A percentile compares a stretch with the other conserved stretches of the same genome.
These are phyloP conservation scores for Calocybe gambosa DNA, from an alignment of 1,284 basidiomycete species.

Conservation along the genomic window DNA sequence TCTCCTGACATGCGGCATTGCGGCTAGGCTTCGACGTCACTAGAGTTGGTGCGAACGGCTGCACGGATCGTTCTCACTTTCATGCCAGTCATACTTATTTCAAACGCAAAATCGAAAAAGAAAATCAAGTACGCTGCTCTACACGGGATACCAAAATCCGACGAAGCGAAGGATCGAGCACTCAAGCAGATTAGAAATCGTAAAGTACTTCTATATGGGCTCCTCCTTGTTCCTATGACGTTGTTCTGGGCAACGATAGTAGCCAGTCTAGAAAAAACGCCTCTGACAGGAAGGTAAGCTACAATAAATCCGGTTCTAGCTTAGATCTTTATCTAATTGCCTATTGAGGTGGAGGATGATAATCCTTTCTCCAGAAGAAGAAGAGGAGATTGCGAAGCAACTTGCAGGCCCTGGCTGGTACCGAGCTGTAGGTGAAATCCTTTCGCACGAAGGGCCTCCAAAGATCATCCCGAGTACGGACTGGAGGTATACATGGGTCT, in stretches of 20 bases:
- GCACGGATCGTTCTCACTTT: slow-evolving; percentile 68
- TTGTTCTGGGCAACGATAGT: slow-evolving; percentile 73
- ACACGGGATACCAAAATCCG: slow-evolving; percentile 42
- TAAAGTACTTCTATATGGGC: slow-evolving; percentile 46
- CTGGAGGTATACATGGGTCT: slow-evolving; percentile 84
- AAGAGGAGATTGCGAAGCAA: slow-evolving; percentile 74
- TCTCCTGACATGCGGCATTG: slow-evolving; percentile 19
- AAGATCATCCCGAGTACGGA: slow-evolving; percentile 62
- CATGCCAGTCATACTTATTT: slow-evolving; percentile 57
- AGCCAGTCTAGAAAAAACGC: slow-evolving; percentile 76
- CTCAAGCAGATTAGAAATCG: slow-evolving; percentile 42
- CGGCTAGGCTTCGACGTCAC: slow-evolving; percentile 44
- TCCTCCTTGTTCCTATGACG: slow-evolving; percentile 62
- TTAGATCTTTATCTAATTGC: slow-evolving; percentile 2
- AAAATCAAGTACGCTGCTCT: slow-evolving; percentile 49
- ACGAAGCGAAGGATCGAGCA: slow-evolving; percentile 42
- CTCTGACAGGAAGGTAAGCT: slow-evolving; percentile 73
- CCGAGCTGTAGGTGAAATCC: slow-evolving; percentile 70
- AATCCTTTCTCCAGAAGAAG: slow-evolving; percentile 84
- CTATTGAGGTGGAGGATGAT: slow-evolving; percentile 72
- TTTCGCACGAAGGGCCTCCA: slow-evolving; percentile 62
- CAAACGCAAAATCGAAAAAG: slow-evolving; percentile 45
- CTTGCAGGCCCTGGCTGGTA: slow-evolving; percentile 84
- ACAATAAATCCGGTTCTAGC: not conserved
- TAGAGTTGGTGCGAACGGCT: slow-evolving; percentile 60